Evolutionary conservation across 768 basidiomycete genomes (phyloP).

Genomic region (Mycena galericulata): DNA sequence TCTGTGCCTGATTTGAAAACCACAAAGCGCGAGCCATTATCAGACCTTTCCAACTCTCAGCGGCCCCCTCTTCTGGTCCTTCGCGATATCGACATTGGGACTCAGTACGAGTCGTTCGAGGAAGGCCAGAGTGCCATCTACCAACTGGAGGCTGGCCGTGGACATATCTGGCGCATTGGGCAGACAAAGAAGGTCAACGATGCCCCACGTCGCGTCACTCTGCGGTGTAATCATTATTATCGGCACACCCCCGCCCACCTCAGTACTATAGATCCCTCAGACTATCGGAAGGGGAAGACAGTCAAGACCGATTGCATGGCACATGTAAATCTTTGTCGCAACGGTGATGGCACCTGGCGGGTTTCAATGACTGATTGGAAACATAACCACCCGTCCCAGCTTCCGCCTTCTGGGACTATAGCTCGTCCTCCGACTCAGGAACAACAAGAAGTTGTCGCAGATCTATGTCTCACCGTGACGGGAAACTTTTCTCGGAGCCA

Average conservation of each 20-base stretch:
- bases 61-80: conserved; percentile 10
- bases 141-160: conserved; percentile 24
- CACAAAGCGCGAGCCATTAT: conserved; percentile 1
- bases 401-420: conserved; percentile 33
- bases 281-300: conserved; percentile 31
- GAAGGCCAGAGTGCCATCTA: conserved; percentile 27
- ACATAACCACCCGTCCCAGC: conserved; percentile 41
- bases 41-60: conserved; percentile 26
- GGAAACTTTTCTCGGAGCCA: conserved; percentile 34
- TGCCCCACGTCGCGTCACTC: conserved; percentile 23
- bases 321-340: conserved; percentile 37
- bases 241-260: conserved; percentile 7
- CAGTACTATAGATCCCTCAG: conserved; percentile 36
- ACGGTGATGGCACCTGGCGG: conserved; percentile 34
- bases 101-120: conserved; percentile 13
- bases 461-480: conserved; percentile 16
- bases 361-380: conserved; percentile 32
- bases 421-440: conserved; percentile 29
- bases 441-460: conserved; percentile 29
- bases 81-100: not conserved
- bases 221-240: conserved; percentile 37
- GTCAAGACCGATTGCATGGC: conserved; percentile 38
- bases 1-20: not conserved
- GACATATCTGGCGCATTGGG: conserved; percentile 34
- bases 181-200: conserved; percentile 29